Evolutionary conservation across 495 filamentous ascomycete genomes (phyloP).

Genomic region (Neurospora sp.): DNA sequence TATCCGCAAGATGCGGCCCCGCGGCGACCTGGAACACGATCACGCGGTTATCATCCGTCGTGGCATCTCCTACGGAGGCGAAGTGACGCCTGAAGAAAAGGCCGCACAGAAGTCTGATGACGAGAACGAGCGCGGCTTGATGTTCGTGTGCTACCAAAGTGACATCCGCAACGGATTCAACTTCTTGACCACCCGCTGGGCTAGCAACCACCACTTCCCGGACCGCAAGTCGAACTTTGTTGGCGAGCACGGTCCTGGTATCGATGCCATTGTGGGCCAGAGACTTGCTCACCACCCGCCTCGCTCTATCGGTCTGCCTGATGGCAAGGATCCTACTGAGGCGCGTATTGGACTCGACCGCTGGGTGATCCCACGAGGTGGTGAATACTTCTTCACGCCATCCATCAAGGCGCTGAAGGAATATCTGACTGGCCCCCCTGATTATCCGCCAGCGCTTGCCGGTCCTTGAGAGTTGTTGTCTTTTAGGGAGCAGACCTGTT

Average conservation of each 20-base stretch:
- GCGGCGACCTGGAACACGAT: background rate
- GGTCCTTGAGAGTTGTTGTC: background rate
- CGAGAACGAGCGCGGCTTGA: background rate
- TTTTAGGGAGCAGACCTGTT: background rate
- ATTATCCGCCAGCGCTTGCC: background rate
- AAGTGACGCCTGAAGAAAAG: background rate
- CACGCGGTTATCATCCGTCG: background rate
- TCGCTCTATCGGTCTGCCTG: background rate
- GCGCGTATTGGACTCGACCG: background rate
- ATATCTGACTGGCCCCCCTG: background rate
- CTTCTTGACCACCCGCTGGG: background rate
- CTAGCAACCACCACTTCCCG: background rate
- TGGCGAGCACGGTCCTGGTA: background rate
- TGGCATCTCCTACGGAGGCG: slow-evolving; percentile 1
- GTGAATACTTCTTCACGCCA: slow-evolving; percentile 2
- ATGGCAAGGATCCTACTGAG: background rate
- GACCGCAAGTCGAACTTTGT: background rate
- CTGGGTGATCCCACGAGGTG: background rate
- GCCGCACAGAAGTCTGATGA: background rate
- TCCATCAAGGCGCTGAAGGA: slow-evolving; percentile 20
- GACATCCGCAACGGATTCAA: background rate
- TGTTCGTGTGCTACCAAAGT: slow-evolving; percentile 3
- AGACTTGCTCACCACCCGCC: background rate
- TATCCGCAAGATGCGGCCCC: slow-evolving; percentile 1
- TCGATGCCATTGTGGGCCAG: background rate